Base-by-base conservation (phyloP, 2,329 filamentous ascomycete species). In the Lachnellula suecica region DNA sequence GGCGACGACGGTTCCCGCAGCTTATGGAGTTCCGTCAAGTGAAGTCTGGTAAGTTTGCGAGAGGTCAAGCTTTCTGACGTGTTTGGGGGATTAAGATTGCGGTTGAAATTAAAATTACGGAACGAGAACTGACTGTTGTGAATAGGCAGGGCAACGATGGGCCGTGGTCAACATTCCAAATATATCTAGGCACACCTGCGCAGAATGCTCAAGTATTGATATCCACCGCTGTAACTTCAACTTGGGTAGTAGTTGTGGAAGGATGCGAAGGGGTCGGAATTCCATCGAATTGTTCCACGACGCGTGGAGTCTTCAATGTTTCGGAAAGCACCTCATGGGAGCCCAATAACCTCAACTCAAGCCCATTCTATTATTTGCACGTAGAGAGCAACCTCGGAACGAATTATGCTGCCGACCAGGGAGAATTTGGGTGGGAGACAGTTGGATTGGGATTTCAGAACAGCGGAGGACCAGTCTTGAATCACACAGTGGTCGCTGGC, bases 81-180 rank as follows among this genome's bases (percentile, higher is more conserved):
- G n/a, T n/a, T n/a, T n/a, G n/a, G n/a, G 20, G 6, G 37, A 11
- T n/a, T n/a, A 10, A 9, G 13, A 37, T 20, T 11, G 19, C 19
- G 7, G 24, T 20, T 20, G 4, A 5, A 3, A 17, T 38, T 38
- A 9, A 9, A 17, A 17, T 38, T 20, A 38, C 19, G 35, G 15
- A 9, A 2, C 13, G 35, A 17, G 13, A 24, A 35, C 44, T 48
- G 34, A 48, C 29, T 8, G 6, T 19, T 20, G n/a, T 19, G 19
- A 20, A 10, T 13, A 82, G 81, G 81, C 75, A 80, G 54, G 83
- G 83, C 40, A 76, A 79, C 59, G 85, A 89, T 65, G 86, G 86
- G 7, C 77, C 77, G 55, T 92, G 88, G 88, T 89, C 85, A 8
- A 81, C 84, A 8, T 82, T 89, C 58, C 74, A 73, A n/a, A 72